Evolutionary conservation across 495 filamentous ascomycete species (phyloP), one percentile per base, ranked within the genome.

Genomic region (Chlorociboria aeruginascens): DNA sequence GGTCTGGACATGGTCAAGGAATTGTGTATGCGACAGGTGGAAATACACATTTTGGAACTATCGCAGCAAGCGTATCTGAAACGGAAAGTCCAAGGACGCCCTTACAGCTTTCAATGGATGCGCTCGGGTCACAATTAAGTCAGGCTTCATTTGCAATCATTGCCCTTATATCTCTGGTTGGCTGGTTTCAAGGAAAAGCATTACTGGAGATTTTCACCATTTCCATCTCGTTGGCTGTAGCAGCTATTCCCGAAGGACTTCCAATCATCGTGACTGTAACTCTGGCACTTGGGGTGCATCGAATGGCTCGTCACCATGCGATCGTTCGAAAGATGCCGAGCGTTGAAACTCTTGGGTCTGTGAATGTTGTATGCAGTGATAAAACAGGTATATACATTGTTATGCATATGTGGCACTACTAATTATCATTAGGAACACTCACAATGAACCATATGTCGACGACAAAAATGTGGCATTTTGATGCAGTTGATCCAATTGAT

Each of bases 391-490:
- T 34, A 7, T 8, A 41, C 13, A 14, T 10, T 28, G 7, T 28
- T 20, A 8, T 12, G 14, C 20, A 25, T 2, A 25, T 25, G 4
- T 25, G 20, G 4, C 49, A 46, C 3, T 57, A 6, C 16, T 55
- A 33, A 54, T 31, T 14, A 4, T 32, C 10, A 3, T 28, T 29
- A 60, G 57, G 90, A 17, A 98, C 92, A 16, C 63, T 99, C 44
- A 99, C 92, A 0, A 85, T 85, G 64, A 99, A 97, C 60, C 93
- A 97, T 59, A 96, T 97, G 90, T 93, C 93, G 2, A 89, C 93
- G 1, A 92, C 89, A 13, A 93, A 94, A 57, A 79, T 97, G 68
- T 99, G 92, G 92, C 82, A 87, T 57, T 89, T 92, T 56, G 85
- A 87, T 49, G 74, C 77, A 17, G 62, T 69, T 0, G 70, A 71